Conservation (phyloP, 495 filamentous ascomycete species). For the Xylaria venustula region DNA sequence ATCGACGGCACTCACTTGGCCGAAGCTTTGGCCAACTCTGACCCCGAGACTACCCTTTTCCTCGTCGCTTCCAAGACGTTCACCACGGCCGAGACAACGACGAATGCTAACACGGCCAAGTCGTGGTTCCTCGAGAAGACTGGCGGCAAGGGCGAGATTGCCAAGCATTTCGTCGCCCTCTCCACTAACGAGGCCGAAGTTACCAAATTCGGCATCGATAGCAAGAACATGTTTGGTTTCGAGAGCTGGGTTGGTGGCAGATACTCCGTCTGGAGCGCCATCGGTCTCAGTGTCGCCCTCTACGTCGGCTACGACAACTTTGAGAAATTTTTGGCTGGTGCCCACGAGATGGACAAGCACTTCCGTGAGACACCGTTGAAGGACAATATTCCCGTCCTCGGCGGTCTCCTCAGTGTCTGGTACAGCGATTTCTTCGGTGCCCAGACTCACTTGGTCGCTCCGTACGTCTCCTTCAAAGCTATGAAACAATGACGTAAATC, state of each 20-base stretch:
- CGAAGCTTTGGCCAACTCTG: conserved; percentile 81
- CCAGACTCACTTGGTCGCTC: conserved; percentile 94
- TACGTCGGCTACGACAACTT: conserved; percentile 98
- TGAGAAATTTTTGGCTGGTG: conserved; percentile 91
- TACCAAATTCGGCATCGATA: conserved; percentile 96
- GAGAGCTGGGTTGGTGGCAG: conserved; percentile 97
- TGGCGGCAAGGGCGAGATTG: conserved; percentile 76
- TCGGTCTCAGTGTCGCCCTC: conserved; percentile 88
- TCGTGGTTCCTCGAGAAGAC: conserved; percentile 86
- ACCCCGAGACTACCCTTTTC: conserved; percentile 97
- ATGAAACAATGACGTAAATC: not conserved
- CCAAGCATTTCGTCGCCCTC: conserved; percentile 98
- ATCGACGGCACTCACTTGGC: conserved; percentile 98
- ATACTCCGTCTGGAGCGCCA: conserved; percentile 98
- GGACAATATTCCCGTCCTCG: conserved; percentile 91
- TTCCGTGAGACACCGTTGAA: conserved; percentile 88
- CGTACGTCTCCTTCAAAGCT: conserved; percentile 53
- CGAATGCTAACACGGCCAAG: conserved; percentile 97
- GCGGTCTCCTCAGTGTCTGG: conserved; percentile 92
- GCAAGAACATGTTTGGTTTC: conserved; percentile 98
- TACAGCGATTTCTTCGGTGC: conserved; percentile 98
- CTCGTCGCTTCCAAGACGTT: conserved; percentile 98
- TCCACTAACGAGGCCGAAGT: conserved; percentile 96
- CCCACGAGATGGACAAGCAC: conserved; percentile 97
- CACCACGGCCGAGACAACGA: conserved; percentile 94